Evolutionary conservation across 306 rosid species (phyloP).

Genomic region (Quercus engelmannii): DNA sequence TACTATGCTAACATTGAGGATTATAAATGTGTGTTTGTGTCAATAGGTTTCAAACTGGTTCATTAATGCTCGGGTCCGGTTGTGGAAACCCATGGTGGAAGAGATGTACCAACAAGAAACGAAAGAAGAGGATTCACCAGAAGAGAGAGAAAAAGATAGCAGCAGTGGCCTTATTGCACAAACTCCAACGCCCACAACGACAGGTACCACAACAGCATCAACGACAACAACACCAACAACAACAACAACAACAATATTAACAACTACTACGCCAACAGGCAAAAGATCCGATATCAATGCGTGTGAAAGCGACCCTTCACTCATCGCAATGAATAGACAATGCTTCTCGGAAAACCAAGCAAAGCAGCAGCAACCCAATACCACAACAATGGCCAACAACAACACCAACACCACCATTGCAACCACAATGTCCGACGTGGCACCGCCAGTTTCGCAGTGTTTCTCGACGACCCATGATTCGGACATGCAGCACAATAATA

Average conservation of each 20-base stretch:
- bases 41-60: conserved; percentile 97
- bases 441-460: conserved; percentile 34
- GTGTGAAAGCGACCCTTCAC: conserved; percentile 68
- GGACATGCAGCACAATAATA: conserved; percentile 7
- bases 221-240: conserved; percentile 28
- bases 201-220: conserved; percentile 19
- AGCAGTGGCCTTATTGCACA: conserved; percentile 44
- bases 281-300: conserved; percentile 64
- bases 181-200: conserved; percentile 47
- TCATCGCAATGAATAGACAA: conserved; percentile 52
- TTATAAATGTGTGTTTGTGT: neutral
- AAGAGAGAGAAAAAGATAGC: conserved; percentile 30
- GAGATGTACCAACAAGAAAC: conserved; percentile 97
- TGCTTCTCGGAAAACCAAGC: conserved; percentile 69
- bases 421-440: conserved; percentile 44
- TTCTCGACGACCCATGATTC: conserved; percentile 24
- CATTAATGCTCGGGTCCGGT: conserved; percentile 98
- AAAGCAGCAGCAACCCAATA: neutral
- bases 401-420: neutral
- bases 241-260: conserved; percentile 20
- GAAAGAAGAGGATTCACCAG: conserved; percentile 48
- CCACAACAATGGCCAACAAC: conserved; percentile 11
- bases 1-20: neutral
- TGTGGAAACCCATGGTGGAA: conserved; percentile 99
- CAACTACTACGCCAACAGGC: conserved; percentile 32